A percentile compares a stretch with the other conserved stretches of the same genome.
phyloP scores from a whole-genome alignment of 805 yeast species.

The Candida koratica region DNA sequence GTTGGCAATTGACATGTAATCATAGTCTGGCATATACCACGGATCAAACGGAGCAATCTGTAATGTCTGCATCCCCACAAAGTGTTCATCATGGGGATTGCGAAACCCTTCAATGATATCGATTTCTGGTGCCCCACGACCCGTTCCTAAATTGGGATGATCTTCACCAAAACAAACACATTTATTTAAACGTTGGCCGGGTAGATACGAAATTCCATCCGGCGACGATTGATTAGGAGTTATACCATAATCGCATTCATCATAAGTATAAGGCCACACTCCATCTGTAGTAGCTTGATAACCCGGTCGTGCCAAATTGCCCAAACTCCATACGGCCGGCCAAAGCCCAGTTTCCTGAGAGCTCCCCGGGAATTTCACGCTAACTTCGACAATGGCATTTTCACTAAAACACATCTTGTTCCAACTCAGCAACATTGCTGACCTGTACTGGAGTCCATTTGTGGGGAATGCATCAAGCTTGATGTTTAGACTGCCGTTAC shows the following conservation, averaged over 20 bases:
- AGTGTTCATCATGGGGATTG: slow-evolving; percentile 15
- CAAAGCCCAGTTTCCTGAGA: slow-evolving; percentile 32
- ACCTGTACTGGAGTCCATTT: slow-evolving; percentile 27
- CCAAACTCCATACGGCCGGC: slow-evolving; percentile 41
- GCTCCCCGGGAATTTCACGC: slow-evolving; percentile 29
- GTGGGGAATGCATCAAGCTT: slow-evolving; percentile 32
- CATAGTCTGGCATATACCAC: slow-evolving; percentile 41
- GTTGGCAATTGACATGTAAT: slow-evolving; percentile 27
- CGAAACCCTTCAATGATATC: slow-evolving; percentile 21
- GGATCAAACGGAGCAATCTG: slow-evolving; percentile 45
- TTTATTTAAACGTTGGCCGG: slow-evolving; percentile 31
- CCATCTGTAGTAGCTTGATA: slow-evolving; percentile 35
- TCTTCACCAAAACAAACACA: slow-evolving; percentile 35
- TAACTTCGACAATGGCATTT: slow-evolving; percentile 26
- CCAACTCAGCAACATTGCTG: slow-evolving; percentile 37
- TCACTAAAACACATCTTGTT: slow-evolving; percentile 33
- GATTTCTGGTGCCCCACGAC: slow-evolving; percentile 36
- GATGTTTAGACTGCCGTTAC: slow-evolving; percentile 29
- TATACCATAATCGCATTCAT: slow-evolving; percentile 35
- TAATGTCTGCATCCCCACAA: slow-evolving; percentile 31
- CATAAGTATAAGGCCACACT: slow-evolving; percentile 39
- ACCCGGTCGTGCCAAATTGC: slow-evolving; percentile 37
- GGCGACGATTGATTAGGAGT: slow-evolving; percentile 37
- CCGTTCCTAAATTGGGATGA: slow-evolving; percentile 35
- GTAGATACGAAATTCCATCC: slow-evolving; percentile 37